Evolutionary conservation across 2,329 filamentous ascomycete genomes (phyloP).

Genomic region (Alternaria solani): DNA sequence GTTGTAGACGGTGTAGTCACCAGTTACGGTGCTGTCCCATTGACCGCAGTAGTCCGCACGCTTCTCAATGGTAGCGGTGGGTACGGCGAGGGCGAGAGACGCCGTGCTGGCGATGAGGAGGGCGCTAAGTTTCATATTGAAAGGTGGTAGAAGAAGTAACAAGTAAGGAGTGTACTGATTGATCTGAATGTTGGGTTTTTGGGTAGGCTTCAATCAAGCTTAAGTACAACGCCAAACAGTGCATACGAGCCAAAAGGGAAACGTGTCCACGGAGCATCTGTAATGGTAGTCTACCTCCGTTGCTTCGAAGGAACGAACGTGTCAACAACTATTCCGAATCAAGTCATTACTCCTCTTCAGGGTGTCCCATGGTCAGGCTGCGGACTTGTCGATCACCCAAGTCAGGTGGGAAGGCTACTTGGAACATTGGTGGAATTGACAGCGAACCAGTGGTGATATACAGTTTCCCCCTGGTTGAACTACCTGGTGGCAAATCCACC

Average conservation of each 20-base stretch:
- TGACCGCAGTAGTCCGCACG: slow-evolving; percentile 46
- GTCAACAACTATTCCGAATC: slow-evolving; percentile 10
- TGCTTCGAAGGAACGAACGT: slow-evolving; percentile 16
- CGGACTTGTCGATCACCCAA: slow-evolving; percentile 4
- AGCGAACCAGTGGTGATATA: slow-evolving; percentile 7
- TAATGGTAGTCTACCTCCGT: slow-evolving; percentile 7
- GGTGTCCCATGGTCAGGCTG: background rate
- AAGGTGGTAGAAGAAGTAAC: background rate
- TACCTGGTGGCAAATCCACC: too few relatives aligned
- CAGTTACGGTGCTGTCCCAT: slow-evolving; percentile 39
- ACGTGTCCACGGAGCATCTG: slow-evolving; percentile 16
- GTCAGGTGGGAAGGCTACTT: background rate
- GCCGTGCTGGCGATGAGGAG: slow-evolving; percentile 38
- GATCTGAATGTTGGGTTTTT: background rate
- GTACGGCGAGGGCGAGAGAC: slow-evolving; percentile 39
- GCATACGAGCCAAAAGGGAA: slow-evolving; percentile 8
- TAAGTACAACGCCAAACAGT: slow-evolving; percentile 21
- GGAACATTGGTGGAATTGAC: slow-evolving; percentile 25
- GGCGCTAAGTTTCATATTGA: slow-evolving; percentile 43
- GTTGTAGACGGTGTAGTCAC: slow-evolving; percentile 48
- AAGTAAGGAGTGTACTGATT: background rate
- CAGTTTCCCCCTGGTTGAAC: too few relatives aligned
- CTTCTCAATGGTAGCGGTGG: slow-evolving; percentile 38
- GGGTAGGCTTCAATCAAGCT: slow-evolving; percentile 13
- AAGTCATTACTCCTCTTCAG: slow-evolving; percentile 9